Base-by-base conservation (phyloP, 345 rosid species). In the Diplotaxis tenuifolia region DNA sequence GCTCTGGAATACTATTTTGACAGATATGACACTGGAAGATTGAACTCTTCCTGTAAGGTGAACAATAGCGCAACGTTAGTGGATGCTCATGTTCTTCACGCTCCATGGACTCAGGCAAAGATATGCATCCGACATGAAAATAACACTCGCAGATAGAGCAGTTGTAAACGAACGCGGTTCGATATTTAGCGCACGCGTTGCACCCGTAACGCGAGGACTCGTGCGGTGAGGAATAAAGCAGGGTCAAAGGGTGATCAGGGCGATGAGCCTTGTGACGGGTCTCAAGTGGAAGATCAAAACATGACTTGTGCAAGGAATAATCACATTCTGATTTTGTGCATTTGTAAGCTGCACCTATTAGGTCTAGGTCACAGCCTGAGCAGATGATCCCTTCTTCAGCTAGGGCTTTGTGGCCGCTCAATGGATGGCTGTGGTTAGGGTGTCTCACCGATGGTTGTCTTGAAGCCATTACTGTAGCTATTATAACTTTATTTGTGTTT, bases 311-410 rank as follows among this genome's bases (percentile, higher is more conserved):
- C 18, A 70, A 70, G 62, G 64, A 70, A 71, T 70, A 77, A 71
- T 71, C 76, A 0, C 76, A 77, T 10, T 77, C 80, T 1, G 80
- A 77, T 18, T 71, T 77, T 50, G 72, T 50, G 76, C 80, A 77
- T 59, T 77, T 77, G 54, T 71, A 77, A n/a, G 80, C 34, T 57
- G 58, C 57, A 0, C 80, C 80, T 50, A 65, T 20, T 0, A 77
- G 80, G 72, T 77, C 73, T 25, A 65, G 42, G 14, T 71, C 80
- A 2, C 80, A 77, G 4, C 80, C 80, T 6, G 72, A 65, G 63
- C 76, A 77, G 1, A 71, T 71, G 63, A 71, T 71, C 29, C 65
- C 80, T 50, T 77, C 76, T 50, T 77, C 80, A 10, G 2, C 72
- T 65, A 50, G 55, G 15, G 76, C 67, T 52, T 77, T 77, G 80